Base-by-base conservation (phyloP, 495 filamentous ascomycete genomes). In the Annulohypoxylon maeteangense region DNA sequence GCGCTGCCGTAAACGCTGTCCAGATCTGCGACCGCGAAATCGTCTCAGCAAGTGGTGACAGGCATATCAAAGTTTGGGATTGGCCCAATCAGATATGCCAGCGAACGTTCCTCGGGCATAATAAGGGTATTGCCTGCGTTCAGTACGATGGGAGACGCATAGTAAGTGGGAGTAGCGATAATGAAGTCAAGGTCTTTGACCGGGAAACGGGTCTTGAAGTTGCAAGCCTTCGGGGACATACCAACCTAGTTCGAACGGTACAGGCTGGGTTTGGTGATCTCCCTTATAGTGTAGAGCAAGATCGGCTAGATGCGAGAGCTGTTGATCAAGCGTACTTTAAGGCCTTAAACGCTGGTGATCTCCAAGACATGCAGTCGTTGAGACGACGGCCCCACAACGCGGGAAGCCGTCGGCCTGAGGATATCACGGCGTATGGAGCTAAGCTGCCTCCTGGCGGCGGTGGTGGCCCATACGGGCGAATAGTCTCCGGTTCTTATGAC, bases 131-230 rank as follows among this genome's bases (percentile, higher is more conserved):
- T 75, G 95, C 95, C 14, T 99, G 95, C 79, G 93, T 99, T 18
- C 94, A 98, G 79, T 97, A 92, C 72, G 95, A 99, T 78, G 94
- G 93, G n/a, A 90, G 91, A n/a, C 88, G 95, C 3, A 97, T 99
- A 58, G 93, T 99, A 48, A 96, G 91, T 69, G 95, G 95, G 2
- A 97, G 94, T 79, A 97, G 93, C 73, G 95, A 99, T 78, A 91
- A 95, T 72, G 93, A 93, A 11, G 93, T 98, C 31, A 93, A 95
- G 51, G 93, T 99, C 38, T 99, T 95, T 74, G 95, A 98, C 78
- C 87, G 91, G 34, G 84, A 87, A 51, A 92, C 93, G 0, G 91
- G 90, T 20, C 90, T 93, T 4, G 94, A 98, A 78, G 92, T 98
- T 7, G 94, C 94, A 12, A 94, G 90, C 74, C 85, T 99, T 3